Evolutionary conservation across 371 early-diverging fungal genomes (phyloP), one percentile per base, ranked within the genome.

Genomic region (Mucor plumbeus): DNA sequence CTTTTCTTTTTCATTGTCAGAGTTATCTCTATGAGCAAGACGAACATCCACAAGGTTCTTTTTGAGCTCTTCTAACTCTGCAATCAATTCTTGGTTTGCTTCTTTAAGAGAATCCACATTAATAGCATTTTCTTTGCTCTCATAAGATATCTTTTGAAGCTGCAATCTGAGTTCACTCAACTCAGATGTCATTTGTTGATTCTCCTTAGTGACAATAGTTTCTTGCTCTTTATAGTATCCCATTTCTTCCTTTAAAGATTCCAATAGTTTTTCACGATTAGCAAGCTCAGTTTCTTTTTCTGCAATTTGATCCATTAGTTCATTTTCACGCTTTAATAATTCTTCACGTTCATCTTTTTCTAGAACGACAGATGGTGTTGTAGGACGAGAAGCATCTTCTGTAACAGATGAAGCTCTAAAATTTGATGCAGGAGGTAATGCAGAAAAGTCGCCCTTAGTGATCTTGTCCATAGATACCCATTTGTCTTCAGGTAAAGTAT

Each of bases 281-380:
- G 84, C 82, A 34, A 94, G 68, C 63, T 88, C 89, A 6, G 86
- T 78, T 70, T 94, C 95, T 73, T 95, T 96, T 67, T 97, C 95
- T 3, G 93, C 89, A 41, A 97, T 80, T 67, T 93, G 91, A 71
- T 97, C 96, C 71, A 88, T 88, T 56, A 97, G 84, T 71, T 97
- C 97, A 75, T 95, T 97, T 77, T 99, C 98, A 44, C 98, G 90
- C 65, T 89, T 88, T 82, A 97, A 71, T 64, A 95, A 94, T 67
- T 95, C 97, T 61, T 97, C 97, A 34, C 95, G 86, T 72, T 97
- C 97, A 73, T 97, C 98, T 54, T 93, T 88, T 56, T 88, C 88
- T 40, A 97, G 78, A 1, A 83, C 86, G 21, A 90, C 83, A 14
- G 89, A 88, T 1, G 96, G 95, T 11, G 96, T 95, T 0, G 86